Evolutionary conservation across 1,284 basidiomycete species (phyloP).

Genomic region (Malassezia obtusa): DNA sequence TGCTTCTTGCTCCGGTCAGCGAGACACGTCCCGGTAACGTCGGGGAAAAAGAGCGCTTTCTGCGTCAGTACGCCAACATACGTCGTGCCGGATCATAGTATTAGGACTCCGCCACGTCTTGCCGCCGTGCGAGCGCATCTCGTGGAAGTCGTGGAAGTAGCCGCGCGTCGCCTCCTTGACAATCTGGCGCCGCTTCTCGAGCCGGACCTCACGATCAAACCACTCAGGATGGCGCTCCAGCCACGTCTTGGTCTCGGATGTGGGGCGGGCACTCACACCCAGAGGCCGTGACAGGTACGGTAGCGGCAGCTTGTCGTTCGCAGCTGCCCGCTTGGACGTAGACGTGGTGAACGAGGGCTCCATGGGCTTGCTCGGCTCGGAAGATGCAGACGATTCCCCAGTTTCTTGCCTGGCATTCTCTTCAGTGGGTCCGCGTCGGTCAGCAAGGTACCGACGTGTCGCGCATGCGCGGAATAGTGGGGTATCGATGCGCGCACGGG

Average conservation of each 20-base stretch:
- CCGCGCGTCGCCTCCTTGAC: slow-evolving; percentile 76
- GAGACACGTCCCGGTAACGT: slow-evolving; percentile 65
- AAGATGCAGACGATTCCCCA: too few relatives aligned
- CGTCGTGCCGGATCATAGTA: slow-evolving; percentile 59
- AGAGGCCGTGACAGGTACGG: slow-evolving; percentile 62
- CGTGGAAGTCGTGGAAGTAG: slow-evolving; percentile 81
- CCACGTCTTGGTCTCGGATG: slow-evolving; percentile 59
- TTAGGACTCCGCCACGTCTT: slow-evolving; percentile 90
- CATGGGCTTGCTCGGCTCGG: not conserved
- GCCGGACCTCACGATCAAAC: slow-evolving; percentile 53
- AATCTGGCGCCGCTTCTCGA: slow-evolving; percentile 27
- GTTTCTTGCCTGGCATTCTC: too few relatives aligned
- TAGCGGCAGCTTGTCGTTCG: slow-evolving; percentile 46
- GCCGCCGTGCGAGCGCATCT: slow-evolving; percentile 70
- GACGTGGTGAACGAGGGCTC: slow-evolving; percentile 11
- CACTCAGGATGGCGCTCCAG: slow-evolving; percentile 62
- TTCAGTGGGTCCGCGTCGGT: too few relatives aligned
- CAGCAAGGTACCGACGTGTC: too few relatives aligned
- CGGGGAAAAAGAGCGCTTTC: slow-evolving; percentile 69
- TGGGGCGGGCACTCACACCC: slow-evolving; percentile 56
- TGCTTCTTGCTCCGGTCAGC: slow-evolving; percentile 58
- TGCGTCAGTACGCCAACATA: slow-evolving; percentile 13
- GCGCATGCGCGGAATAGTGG: too few relatives aligned
- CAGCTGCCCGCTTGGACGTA: slow-evolving; percentile 8
- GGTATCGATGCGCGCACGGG: not conserved